Evolutionary conservation across 2,329 filamentous ascomycete genomes (phyloP).

Genomic region (Nemania serpens): DNA sequence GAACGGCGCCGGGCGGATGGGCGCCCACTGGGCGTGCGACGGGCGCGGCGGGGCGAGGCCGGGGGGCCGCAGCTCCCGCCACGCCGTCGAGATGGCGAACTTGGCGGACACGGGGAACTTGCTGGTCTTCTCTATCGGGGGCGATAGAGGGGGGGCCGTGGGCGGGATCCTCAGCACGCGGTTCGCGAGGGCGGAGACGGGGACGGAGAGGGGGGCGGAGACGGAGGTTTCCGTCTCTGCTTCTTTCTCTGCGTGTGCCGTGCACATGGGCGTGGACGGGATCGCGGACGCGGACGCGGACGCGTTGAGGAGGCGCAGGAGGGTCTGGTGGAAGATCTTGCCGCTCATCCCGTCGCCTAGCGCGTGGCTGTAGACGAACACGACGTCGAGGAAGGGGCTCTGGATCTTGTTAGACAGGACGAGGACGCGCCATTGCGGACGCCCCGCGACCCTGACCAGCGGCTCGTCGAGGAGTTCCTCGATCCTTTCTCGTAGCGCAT

Average conservation of each 20-base stretch:
- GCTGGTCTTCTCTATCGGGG: slow-evolving; percentile 24
- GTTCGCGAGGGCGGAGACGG: slow-evolving; percentile 28
- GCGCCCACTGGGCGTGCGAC: slow-evolving; percentile 31
- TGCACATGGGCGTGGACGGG: no score
- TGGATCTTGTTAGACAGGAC: slow-evolving; percentile 9
- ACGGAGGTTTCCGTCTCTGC: slow-evolving; percentile 21
- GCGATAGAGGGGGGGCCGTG: slow-evolving; percentile 28
- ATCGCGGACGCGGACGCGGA: not conserved
- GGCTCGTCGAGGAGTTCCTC: slow-evolving; percentile 26
- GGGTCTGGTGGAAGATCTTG: slow-evolving; percentile 34
- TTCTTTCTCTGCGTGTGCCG: not conserved
- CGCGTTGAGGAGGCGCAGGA: slow-evolving; percentile 39
- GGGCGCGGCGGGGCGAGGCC: not conserved
- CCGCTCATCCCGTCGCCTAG: slow-evolving; percentile 32
- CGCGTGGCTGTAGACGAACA: slow-evolving; percentile 32
- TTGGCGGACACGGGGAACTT: slow-evolving; percentile 24
- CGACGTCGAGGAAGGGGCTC: slow-evolving; percentile 23
- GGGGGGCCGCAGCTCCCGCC: slow-evolving; percentile 26
- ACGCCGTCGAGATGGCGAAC: slow-evolving; percentile 21
- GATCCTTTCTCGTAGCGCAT: slow-evolving; percentile 6
- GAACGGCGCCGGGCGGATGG: slow-evolving; percentile 32
- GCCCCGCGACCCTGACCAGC: slow-evolving; percentile 13
- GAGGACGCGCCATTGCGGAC: slow-evolving; percentile 32
- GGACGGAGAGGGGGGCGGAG: no score
- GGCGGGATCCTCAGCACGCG: slow-evolving; percentile 31